These are phyloP conservation scores for Amanita rubescens DNA, from an alignment of 768 basidiomycete species.

Conservation along the genomic window DNA sequence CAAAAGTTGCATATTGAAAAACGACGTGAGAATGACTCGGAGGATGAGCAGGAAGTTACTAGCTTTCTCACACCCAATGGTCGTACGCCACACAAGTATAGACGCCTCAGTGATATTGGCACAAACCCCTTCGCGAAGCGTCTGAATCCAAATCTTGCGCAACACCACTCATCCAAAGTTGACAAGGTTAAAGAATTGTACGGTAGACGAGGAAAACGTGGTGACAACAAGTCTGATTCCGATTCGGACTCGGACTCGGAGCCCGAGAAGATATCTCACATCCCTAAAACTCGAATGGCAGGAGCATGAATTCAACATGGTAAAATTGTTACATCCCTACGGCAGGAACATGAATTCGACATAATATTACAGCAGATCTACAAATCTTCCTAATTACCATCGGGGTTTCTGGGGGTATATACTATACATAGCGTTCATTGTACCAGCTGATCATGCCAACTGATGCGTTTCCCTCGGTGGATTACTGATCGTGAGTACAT, in stretches of 20 bases:
- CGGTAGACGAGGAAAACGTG: slow-evolving; percentile 3
- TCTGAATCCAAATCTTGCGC: not conserved
- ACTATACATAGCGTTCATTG: no score
- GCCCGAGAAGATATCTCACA: slow-evolving; percentile 40
- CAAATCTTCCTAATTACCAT: no score
- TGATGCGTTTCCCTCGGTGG: no score
- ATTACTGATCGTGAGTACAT: not conserved
- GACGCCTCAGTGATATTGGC: slow-evolving; percentile 2
- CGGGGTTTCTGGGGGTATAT: no score
- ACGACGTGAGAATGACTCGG: not conserved
- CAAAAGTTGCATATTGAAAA: not conserved
- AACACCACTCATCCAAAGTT: not conserved
- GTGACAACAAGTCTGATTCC: not conserved
- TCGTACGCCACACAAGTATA: not conserved
- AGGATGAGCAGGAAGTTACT: slow-evolving; percentile 1
- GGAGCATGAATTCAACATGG: slow-evolving; percentile 23
- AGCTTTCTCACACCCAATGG: not conserved
- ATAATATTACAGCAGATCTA: not conserved
- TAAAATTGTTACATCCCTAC: slow-evolving; percentile 70
- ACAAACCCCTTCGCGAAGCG: not conserved
- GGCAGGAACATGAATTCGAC: slow-evolving; percentile 34
- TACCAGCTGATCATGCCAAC: no score
- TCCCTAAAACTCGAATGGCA: slow-evolving; percentile 51
- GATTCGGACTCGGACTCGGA: slow-evolving; percentile 40
- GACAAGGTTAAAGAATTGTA: not conserved